Evolutionary conservation across 495 filamentous ascomycete genomes (phyloP), one percentile per base, ranked within the genome.

Genomic region (Penicillium riverlandense): DNA sequence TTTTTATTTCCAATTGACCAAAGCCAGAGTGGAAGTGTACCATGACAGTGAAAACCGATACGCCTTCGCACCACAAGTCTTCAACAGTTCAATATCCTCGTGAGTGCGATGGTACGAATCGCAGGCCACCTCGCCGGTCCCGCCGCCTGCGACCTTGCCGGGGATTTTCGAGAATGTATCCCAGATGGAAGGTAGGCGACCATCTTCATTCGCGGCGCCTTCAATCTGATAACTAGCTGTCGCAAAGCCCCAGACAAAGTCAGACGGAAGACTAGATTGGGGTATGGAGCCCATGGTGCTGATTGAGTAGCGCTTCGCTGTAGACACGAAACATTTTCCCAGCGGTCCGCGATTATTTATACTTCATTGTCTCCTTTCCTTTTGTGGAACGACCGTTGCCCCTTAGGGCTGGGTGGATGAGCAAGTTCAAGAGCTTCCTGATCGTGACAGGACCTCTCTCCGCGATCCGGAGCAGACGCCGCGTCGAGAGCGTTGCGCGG

Each of bases 211-310:
- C 12, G 69, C 67, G 9, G 77, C 81, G 40, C 85, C 85, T 69
- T 88, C 85, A 49, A 88, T 83, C 59, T 90, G 85, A 69, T 86
- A 87, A 50, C 82, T 85, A 52, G 85, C 85, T 33, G 85, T 91
- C 50, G 86, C 84, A 62, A 86, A 91, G 42, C 85, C 86, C 86
- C 86, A 90, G 47, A 86, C 59, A 59, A 90, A 90, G 59, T 87
- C 85, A 40, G 78, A 75, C 35, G 81, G 83, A 44, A 90, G 71
- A 58, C 70, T 65, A 13, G 65, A 62, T 29, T 50, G 29, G 16
- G 43, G 37, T 12, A 53, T 42, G 29, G 62, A 66, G n/a, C 57
- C 63, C 65, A 69, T 69, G 27, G 33, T 56, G 47, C 31, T 3
- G 22, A 22, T 22, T 4, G 4, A 22, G 2, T 0, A 22, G 4